phyloP scores from a whole-genome alignment of 2,329 filamentous ascomycete species.

The Ophiostoma ulmi region DNA sequence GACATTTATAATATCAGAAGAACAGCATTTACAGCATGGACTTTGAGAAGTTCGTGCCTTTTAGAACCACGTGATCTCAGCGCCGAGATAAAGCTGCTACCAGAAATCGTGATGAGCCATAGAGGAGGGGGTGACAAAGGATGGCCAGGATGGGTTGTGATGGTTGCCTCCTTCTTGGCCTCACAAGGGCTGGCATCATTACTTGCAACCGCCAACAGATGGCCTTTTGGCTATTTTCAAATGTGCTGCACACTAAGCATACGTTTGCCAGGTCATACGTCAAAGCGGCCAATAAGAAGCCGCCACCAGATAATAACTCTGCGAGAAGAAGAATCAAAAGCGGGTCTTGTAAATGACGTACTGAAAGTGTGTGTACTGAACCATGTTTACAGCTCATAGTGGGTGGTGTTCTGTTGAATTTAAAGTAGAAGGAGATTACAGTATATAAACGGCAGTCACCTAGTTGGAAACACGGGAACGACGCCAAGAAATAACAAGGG shows the following conservation, averaged over 20 bases:
- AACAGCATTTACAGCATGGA: neutral
- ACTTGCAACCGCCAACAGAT: neutral
- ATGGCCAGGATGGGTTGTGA: neutral
- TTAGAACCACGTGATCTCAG: neutral
- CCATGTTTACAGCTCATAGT: no score
- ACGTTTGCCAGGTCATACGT: neutral
- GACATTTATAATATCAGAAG: neutral
- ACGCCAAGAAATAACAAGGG: neutral
- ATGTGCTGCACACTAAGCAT: neutral
- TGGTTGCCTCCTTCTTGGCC: neutral
- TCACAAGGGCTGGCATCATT: neutral
- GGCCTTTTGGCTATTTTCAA: neutral
- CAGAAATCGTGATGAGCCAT: neutral
- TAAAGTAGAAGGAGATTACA: neutral
- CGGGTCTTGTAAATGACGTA: slow-evolving; percentile 9
- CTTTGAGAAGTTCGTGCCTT: neutral
- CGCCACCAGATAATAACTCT: neutral
- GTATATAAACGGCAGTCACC: neutral
- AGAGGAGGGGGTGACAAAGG: neutral
- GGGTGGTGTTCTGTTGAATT: neutral
- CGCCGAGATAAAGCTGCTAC: neutral
- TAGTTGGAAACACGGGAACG: neutral
- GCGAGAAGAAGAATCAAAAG: neutral
- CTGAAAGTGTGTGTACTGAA: neutral
- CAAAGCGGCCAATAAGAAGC: neutral